A percentile compares a stretch with the other conserved stretches of the same genome.
Conservation (phyloP, 176 grass and related monocot genomes). For the Typha latifolia region DNA sequence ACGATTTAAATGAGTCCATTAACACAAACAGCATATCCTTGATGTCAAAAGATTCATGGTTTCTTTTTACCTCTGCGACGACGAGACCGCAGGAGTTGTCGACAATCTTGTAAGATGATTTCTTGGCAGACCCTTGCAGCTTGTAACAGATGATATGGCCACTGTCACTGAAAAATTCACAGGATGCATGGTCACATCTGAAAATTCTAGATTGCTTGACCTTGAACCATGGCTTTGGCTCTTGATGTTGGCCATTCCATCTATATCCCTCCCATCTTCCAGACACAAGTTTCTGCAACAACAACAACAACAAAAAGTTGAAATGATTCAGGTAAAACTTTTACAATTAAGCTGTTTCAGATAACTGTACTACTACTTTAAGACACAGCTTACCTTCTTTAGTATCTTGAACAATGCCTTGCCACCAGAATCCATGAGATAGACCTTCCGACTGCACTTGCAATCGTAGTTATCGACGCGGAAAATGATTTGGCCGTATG, state of each 20-base stretch:
- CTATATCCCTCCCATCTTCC: slow-evolving; percentile 15
- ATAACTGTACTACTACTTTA: background rate
- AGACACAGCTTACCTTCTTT: slow-evolving; percentile 1
- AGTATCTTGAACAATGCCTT: slow-evolving; percentile 2
- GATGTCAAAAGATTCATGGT: background rate
- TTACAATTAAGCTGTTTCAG: background rate
- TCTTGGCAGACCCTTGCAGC: slow-evolving; percentile 2
- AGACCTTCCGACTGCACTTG: slow-evolving; percentile 10
- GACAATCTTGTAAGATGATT: slow-evolving; percentile 9
- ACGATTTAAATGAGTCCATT: too few species aligned
- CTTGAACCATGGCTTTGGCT: slow-evolving; percentile 7
- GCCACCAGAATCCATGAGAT: slow-evolving; percentile 11
- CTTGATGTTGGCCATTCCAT: slow-evolving; percentile 1
- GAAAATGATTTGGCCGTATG: background rate
- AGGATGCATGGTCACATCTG: background rate
- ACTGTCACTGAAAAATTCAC: background rate
- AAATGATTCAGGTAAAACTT: background rate
- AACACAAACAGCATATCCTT: background rate
- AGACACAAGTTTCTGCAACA: slow-evolving; percentile 7
- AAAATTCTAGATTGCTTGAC: slow-evolving; percentile 10
- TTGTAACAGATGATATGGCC: background rate
- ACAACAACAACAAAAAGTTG: background rate
- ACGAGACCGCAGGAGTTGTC: background rate
- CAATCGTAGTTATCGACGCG: slow-evolving; percentile 13
- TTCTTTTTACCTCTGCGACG: slow-evolving; percentile 11